phyloP scores from a whole-genome alignment of 805 yeast species.

The Candida nemodendra region DNA sequence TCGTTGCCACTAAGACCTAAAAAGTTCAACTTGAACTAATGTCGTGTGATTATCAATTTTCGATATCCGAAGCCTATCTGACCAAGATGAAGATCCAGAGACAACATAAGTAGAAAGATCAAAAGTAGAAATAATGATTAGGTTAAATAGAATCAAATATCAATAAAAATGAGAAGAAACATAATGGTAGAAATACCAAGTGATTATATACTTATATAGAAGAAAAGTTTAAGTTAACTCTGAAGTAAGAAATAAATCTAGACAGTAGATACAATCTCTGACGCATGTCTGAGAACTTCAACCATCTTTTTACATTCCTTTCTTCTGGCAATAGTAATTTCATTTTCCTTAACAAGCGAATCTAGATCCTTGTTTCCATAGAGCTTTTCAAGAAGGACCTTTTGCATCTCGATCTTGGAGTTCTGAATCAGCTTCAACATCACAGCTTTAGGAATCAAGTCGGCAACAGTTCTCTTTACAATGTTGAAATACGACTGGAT shows the following conservation, averaged over 20 bases:
- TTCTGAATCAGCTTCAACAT: conserved; percentile 86
- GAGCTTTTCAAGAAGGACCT: conserved; percentile 80
- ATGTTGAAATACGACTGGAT: conserved; percentile 88
- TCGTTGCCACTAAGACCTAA: not conserved
- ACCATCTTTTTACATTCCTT: conserved; percentile 95
- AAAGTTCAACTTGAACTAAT: not conserved
- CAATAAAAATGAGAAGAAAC: no score
- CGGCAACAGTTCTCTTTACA: conserved; percentile 91
- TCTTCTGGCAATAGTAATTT: conserved; percentile 88
- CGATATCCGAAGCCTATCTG: no score
- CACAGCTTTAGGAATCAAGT: conserved; percentile 91
- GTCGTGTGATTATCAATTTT: conserved; percentile 1
- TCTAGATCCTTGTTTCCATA: conserved; percentile 74
- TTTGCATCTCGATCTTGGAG: conserved; percentile 87
- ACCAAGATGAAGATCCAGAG: no score
- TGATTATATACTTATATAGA: no score
- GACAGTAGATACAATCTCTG: conserved; percentile 82
- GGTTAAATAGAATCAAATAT: not conserved
- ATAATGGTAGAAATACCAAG: no score
- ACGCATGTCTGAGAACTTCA: conserved; percentile 83
- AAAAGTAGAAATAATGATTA: conserved; percentile 6
- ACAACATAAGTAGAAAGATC: not conserved
- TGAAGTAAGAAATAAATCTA: no score
- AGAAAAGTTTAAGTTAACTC: no score
- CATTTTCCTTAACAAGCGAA: conserved; percentile 86